phyloP scores from a whole-genome alignment of 2,329 filamentous ascomycete species.

The Alternaria sp. region DNA sequence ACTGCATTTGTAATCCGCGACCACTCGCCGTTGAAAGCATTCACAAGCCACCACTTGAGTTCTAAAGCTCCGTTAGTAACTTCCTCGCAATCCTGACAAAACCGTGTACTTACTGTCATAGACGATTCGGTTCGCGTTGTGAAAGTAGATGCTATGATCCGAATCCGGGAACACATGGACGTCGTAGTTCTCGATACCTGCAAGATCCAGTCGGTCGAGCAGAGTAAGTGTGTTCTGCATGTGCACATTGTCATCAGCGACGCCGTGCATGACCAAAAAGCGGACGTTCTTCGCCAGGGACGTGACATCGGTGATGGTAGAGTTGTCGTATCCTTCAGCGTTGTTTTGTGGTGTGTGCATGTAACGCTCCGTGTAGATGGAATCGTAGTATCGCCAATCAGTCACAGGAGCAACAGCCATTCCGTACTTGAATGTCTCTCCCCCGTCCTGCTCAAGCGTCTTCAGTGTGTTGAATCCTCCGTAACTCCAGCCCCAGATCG shows the following conservation, averaged over 20 bases:
- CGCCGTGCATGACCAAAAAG: conserved; percentile 94
- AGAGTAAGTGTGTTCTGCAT: conserved; percentile 92
- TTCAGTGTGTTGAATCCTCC: conserved; percentile 96
- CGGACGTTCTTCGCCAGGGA: conserved; percentile 80
- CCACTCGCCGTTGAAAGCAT: conserved; percentile 98
- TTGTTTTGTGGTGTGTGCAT: conserved; percentile 96
- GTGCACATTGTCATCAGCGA: conserved; percentile 98
- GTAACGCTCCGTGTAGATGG: conserved; percentile 93
- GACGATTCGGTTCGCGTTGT: conserved; percentile 89
- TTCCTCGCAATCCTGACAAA: not conserved
- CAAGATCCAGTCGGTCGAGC: conserved; percentile 85
- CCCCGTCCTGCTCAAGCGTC: conserved; percentile 89
- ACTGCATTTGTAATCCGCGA: conserved; percentile 65
- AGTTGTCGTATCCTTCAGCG: conserved; percentile 75
- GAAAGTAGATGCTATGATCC: conserved; percentile 94
- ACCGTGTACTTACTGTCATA: conserved; percentile 79
- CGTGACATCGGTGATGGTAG: conserved; percentile 76
- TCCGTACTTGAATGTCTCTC: conserved; percentile 90
- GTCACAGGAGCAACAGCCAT: conserved; percentile 99
- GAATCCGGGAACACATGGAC: conserved; percentile 96
- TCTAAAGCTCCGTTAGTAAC: conserved; percentile 58
- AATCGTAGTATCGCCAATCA: conserved; percentile 95
- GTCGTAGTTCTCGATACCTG: conserved; percentile 89
- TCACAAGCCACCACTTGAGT: conserved; percentile 89
- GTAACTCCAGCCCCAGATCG: conserved; percentile 99